A percentile compares a stretch with the other conserved stretches of the same genome.
Evolutionary conservation across 106 monocot genomes (phyloP).

Genomic region (Vanilla planifolia): DNA sequence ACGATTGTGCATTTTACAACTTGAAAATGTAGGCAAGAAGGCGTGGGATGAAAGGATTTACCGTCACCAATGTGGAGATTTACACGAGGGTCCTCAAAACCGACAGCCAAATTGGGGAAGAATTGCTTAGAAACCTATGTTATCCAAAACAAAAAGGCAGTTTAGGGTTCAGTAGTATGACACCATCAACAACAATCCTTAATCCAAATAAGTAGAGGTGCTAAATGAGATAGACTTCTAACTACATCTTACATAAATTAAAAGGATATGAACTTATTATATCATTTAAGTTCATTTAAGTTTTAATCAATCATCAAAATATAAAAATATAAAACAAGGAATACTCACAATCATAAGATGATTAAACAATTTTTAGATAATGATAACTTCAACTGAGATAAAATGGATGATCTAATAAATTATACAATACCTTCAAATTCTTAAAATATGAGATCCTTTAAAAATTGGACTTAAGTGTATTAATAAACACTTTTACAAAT

Average conservation of each 20-base stretch:
- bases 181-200: too few relatives aligned
- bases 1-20: too few relatives aligned
- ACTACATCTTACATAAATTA: too few relatives aligned
- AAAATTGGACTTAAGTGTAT: not conserved
- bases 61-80: slow-evolving; percentile 29
- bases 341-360: too few relatives aligned
- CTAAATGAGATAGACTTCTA: too few relatives aligned
- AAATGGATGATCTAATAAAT: not conserved
- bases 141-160: not conserved
- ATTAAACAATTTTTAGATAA: not conserved
- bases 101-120: slow-evolving; percentile 24
- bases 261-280: too few relatives aligned
- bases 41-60: not conserved
- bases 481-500: not conserved
- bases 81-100: slow-evolving; percentile 29
- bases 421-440: not conserved
- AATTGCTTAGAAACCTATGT: slow-evolving; percentile 25
- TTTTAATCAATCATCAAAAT: too few relatives aligned
- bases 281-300: too few relatives aligned
- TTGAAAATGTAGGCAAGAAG: not conserved
- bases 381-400: not conserved
- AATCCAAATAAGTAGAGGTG: too few relatives aligned
- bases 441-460: not conserved
- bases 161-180: too few relatives aligned
- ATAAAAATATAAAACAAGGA: too few relatives aligned